A percentile compares a stretch with the other conserved stretches of the same genome.
These are phyloP conservation scores for Aspergillus carlsbadensis DNA, from an alignment of 495 filamentous ascomycete species.

Conservation along the genomic window DNA sequence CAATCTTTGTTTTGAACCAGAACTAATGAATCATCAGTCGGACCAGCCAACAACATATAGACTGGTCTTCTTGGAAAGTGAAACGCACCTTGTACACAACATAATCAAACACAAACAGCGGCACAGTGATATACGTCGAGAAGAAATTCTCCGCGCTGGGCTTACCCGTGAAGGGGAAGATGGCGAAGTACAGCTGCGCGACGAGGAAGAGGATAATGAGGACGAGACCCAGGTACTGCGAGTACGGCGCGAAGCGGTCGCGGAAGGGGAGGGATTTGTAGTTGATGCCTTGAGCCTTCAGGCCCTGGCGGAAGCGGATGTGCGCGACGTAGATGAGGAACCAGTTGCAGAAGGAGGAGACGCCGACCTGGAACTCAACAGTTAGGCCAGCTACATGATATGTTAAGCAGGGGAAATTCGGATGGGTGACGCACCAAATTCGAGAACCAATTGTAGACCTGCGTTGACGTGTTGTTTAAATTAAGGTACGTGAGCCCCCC, in stretches of 20 bases:
- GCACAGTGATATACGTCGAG: constrained; percentile 28
- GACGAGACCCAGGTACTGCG: constrained; percentile 54
- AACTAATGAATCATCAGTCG: background rate
- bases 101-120: constrained; percentile 29
- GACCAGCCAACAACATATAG: no score
- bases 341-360: constrained; percentile 39
- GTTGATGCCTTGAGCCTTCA: constrained; percentile 53
- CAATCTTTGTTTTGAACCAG: constrained; percentile 1
- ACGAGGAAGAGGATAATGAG: constrained; percentile 61
- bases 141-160: constrained; percentile 29
- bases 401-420: background rate
- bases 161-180: constrained; percentile 31
- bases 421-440: constrained; percentile 19
- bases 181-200: constrained; percentile 54
- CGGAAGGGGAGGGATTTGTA: constrained; percentile 54
- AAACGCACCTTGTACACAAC: constrained; percentile 25
- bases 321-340: constrained; percentile 62
- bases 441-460: constrained; percentile 31
- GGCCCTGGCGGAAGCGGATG: constrained; percentile 59
- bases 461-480: constrained; percentile 18
- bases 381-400: background rate
- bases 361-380: constrained; percentile 20
- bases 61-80: background rate
- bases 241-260: constrained; percentile 57
- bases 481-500: constrained; percentile 31